Conservation (phyloP, 805 yeast species). For the Pichia californica region DNA sequence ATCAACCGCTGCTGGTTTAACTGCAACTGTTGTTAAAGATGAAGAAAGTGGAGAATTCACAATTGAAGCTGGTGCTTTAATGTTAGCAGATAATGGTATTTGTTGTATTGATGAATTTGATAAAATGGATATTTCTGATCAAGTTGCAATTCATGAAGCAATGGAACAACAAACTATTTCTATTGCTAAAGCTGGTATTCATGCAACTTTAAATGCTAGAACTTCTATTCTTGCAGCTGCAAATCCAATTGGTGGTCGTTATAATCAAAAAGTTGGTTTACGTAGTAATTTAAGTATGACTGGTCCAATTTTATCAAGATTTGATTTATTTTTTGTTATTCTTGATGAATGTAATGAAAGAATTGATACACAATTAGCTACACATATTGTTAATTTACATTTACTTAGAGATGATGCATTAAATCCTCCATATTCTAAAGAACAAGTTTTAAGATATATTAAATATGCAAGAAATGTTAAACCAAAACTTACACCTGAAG, state of each 20-base stretch:
- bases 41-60: slow-evolving; percentile 97
- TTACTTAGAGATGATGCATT: slow-evolving; percentile 88
- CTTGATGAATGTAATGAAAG: slow-evolving; percentile 91
- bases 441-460: slow-evolving; percentile 81
- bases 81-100: slow-evolving; percentile 97
- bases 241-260: slow-evolving; percentile 95
- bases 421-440: slow-evolving; percentile 81
- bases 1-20: slow-evolving; percentile 96
- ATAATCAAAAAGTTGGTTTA: slow-evolving; percentile 78
- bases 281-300: slow-evolving; percentile 89
- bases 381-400: slow-evolving; percentile 88
- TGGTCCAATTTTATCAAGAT: slow-evolving; percentile 98
- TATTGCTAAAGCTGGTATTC: slow-evolving; percentile 97
- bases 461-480: slow-evolving; percentile 89
- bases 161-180: slow-evolving; percentile 99
- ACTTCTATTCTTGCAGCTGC: slow-evolving; percentile 98
- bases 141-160: slow-evolving; percentile 98
- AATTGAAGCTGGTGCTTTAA: slow-evolving; percentile 96
- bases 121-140: slow-evolving; percentile 93
- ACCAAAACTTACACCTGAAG: slow-evolving; percentile 78
- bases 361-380: slow-evolving; percentile 83
- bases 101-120: slow-evolving; percentile 99
- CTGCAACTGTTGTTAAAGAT: slow-evolving; percentile 96
- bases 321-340: slow-evolving; percentile 90
- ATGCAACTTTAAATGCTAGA: slow-evolving; percentile 94